Base-by-base conservation (phyloP, 768 basidiomycete genomes). In the Suillus tomentosus region DNA sequence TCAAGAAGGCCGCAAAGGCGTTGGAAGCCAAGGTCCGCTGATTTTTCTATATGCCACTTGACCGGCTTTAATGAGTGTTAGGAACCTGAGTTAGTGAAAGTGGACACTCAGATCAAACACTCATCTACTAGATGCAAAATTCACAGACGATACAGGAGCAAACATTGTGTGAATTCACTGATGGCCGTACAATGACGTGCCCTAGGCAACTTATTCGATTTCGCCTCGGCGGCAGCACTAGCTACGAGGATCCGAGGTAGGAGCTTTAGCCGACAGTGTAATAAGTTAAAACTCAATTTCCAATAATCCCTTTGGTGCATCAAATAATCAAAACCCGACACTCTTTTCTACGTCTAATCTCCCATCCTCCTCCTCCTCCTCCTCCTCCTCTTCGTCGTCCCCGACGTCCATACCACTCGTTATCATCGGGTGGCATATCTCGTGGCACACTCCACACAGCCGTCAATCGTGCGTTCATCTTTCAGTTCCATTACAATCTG, bases 1-100 rank as follows among this genome's bases (percentile, higher is more conserved):
- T 96, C 64, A 97, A 96, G 79, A 92, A 90, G 74, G 90, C 90
- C 1, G 96, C 98, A 76, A 98, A 96, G 75, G 81, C 87, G 0
- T 76, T 96, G 10, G 96, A 98, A 64, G 86, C 82, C 17, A 93
- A 92, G 80, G 95, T 90, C 45, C 43, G 82, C 70, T 24, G 17
- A 47, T 31, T 1, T n/a, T 60, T 19, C 2, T 6, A 14, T 14
- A 63, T 3, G 3, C 19, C 37, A 31, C 19, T 34, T 24, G 42
- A 17, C n/a, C 13, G 5, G 0, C 34, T n/a, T 45, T 62, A 24
- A 66, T 50, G 6, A 34, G n/a, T 55, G 19, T 36, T 66, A 96
- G 95, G 86, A 86, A 77, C 96, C 97, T 3, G 91, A 91, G 55
- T 81, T 99, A 2, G 87, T 94, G 34, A 84, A 89, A 0, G 80